Evolutionary conservation across 352 stramenopile genomes (phyloP).

Genomic region (Phytophthora capsici): DNA sequence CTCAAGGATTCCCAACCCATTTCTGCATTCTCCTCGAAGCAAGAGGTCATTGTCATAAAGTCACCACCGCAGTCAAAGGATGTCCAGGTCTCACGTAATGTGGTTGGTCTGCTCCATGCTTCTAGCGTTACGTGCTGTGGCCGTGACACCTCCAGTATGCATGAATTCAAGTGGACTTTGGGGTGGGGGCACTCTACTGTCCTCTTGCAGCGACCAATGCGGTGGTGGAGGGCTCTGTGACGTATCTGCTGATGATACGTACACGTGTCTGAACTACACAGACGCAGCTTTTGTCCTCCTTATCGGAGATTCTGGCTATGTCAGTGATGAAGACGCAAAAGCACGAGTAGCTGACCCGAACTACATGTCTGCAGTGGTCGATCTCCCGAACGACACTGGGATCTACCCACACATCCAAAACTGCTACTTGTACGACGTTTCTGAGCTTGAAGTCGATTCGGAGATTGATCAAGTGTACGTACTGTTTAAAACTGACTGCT

Average conservation of each 20-base stretch:
- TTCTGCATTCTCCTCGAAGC: constrained; percentile 2
- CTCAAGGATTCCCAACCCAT: constrained; percentile 17
- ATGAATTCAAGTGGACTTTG: constrained; percentile 21
- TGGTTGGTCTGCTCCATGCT: constrained; percentile 1
- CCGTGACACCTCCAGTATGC: constrained; percentile 28
- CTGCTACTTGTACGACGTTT: constrained; percentile 33
- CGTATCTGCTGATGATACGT: constrained; percentile 17
- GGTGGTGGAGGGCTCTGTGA: constrained; percentile 16
- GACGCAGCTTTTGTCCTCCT: constrained; percentile 31
- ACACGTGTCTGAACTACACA: constrained; percentile 33
- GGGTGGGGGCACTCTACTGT: constrained; percentile 30
- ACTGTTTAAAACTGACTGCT: neutral
- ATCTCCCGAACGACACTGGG: constrained; percentile 20
- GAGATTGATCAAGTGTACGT: constrained; percentile 28
- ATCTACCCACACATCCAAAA: constrained; percentile 26
- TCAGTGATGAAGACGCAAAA: constrained; percentile 24
- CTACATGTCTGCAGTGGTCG: constrained; percentile 9
- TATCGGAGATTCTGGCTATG: constrained; percentile 25
- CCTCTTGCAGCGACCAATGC: constrained; percentile 25
- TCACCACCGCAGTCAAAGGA: constrained; percentile 14
- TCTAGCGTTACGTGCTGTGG: constrained; percentile 5
- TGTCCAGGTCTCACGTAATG: constrained; percentile 4
- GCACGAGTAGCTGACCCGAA: constrained; percentile 18
- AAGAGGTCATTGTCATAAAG: constrained; percentile 20
- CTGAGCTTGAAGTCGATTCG: constrained; percentile 22